These are phyloP conservation scores for Rutidosis leptorrhynchoides DNA, from an alignment of 129 eudicot species.

Conservation along the genomic window DNA sequence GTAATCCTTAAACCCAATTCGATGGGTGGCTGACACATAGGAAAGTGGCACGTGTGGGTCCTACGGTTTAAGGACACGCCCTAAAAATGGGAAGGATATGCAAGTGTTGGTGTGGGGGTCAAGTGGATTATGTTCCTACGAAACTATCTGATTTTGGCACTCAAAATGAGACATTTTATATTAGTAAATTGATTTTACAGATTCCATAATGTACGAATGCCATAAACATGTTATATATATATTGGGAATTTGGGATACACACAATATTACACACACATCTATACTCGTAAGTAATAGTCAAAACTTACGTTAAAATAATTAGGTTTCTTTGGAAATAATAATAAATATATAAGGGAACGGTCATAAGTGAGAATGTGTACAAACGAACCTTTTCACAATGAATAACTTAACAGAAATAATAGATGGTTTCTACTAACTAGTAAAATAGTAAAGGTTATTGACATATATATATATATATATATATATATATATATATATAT, in stretches of 20 bases:
- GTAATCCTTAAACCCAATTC: slow-evolving; percentile 42
- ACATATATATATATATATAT: too few relatives aligned
- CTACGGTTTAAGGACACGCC: slow-evolving; percentile 27
- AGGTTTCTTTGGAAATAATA: slow-evolving; percentile 1
- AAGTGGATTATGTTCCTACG: slow-evolving; percentile 34
- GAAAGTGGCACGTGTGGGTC: slow-evolving; percentile 29
- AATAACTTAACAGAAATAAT: too few relatives aligned
- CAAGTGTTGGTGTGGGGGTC: slow-evolving; percentile 35
- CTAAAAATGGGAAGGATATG: slow-evolving; percentile 32
- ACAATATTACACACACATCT: not conserved
- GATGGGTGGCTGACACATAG: slow-evolving; percentile 43
- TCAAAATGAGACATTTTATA: slow-evolving; percentile 16
- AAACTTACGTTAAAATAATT: not conserved
- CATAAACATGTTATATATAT: slow-evolving; percentile 21
- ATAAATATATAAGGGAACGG: too few relatives aligned
- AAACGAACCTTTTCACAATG: too few relatives aligned
- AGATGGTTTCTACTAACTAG: too few relatives aligned
- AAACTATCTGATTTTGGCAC: slow-evolving; percentile 29
- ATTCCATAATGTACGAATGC: slow-evolving; percentile 13
- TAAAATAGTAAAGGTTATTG: too few relatives aligned
- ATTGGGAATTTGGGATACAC: slow-evolving; percentile 6
- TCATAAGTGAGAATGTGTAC: too few relatives aligned
- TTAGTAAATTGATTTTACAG: slow-evolving; percentile 16
- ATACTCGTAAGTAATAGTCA: not conserved
- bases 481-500: too few relatives aligned